These are phyloP conservation scores for Citrus unshiu DNA, from an alignment of 345 rosid species.

Conservation along the genomic window DNA sequence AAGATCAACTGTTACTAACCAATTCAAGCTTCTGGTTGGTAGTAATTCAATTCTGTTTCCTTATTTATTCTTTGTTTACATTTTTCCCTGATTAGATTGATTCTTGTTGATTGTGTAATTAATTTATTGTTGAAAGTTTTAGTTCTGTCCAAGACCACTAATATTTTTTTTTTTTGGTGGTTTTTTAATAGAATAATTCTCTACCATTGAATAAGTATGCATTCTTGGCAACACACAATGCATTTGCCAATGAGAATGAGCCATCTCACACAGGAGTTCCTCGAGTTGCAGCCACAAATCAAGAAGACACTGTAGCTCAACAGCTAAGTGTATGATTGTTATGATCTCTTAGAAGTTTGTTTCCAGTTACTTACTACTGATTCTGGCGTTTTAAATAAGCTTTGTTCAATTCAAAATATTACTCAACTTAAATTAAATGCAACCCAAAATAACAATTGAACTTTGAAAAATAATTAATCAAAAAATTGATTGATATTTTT, in stretches of 20 bases:
- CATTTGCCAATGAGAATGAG: constrained; percentile 55
- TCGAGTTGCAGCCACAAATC: constrained; percentile 49
- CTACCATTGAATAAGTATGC: constrained; percentile 72
- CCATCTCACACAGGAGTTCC: constrained; percentile 49
- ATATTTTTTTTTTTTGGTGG: not conserved
- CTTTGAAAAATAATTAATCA: too few relatives aligned
- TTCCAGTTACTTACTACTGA: not conserved
- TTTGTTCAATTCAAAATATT: not conserved
- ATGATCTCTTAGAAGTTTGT: not conserved
- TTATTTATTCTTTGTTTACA: not conserved
- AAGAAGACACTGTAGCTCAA: constrained; percentile 58
- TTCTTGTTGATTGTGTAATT: too few relatives aligned
- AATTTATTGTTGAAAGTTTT: too few relatives aligned
- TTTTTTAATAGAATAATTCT: constrained; percentile 45
- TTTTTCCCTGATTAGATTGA: too few relatives aligned
- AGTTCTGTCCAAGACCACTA: too few relatives aligned
- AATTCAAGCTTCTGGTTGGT: constrained; percentile 58
- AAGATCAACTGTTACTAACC: constrained; percentile 46
- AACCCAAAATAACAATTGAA: not conserved
- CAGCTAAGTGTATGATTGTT: constrained; percentile 50
- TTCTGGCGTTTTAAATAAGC: not conserved
- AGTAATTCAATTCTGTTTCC: not conserved
- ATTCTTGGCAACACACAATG: constrained; percentile 65
- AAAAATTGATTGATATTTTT: not conserved
- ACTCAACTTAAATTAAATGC: too few relatives aligned